These are phyloP conservation scores for Nematodospora anomalae DNA, from an alignment of 1,139 yeast genomes.

Conservation along the genomic window DNA sequence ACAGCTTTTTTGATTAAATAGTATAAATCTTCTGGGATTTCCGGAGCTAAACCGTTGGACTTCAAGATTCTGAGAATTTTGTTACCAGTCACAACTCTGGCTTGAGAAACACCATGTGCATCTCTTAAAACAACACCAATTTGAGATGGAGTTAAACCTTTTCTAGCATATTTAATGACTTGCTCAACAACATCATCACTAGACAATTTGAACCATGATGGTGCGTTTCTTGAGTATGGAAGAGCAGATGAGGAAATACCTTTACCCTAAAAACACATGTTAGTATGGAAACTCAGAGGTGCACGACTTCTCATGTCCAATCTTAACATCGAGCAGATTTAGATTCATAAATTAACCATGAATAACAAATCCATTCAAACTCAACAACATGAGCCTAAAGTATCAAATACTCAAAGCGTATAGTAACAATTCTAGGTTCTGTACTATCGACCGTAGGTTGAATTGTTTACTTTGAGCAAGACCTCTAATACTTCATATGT, in stretches of 20 bases:
- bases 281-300: slow-evolving; percentile 24
- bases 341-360: background rate
- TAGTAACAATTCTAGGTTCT: slow-evolving; percentile 17
- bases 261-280: slow-evolving; percentile 70
- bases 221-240: slow-evolving; percentile 99
- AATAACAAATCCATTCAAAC: too few relatives aligned
- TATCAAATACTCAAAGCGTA: slow-evolving; percentile 35
- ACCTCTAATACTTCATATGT: slow-evolving; percentile 18
- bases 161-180: slow-evolving; percentile 98
- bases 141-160: slow-evolving; percentile 99
- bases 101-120: slow-evolving; percentile 99
- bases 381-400: slow-evolving; percentile 13
- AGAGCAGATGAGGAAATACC: slow-evolving; percentile 99
- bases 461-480: slow-evolving; percentile 37
- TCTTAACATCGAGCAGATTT: too few relatives aligned
- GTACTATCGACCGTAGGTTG: slow-evolving; percentile 13
- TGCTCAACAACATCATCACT: slow-evolving; percentile 96
- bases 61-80: slow-evolving; percentile 98
- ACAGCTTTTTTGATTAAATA: slow-evolving; percentile 99
- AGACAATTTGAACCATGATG: slow-evolving; percentile 98
- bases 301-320: background rate
- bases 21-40: slow-evolving; percentile 99
- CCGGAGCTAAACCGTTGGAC: slow-evolving; percentile 99
- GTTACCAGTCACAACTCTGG: slow-evolving; percentile 98
- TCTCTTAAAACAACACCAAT: slow-evolving; percentile 99